Base-by-base conservation (phyloP, 805 yeast species). In the Candida corydali region DNA sequence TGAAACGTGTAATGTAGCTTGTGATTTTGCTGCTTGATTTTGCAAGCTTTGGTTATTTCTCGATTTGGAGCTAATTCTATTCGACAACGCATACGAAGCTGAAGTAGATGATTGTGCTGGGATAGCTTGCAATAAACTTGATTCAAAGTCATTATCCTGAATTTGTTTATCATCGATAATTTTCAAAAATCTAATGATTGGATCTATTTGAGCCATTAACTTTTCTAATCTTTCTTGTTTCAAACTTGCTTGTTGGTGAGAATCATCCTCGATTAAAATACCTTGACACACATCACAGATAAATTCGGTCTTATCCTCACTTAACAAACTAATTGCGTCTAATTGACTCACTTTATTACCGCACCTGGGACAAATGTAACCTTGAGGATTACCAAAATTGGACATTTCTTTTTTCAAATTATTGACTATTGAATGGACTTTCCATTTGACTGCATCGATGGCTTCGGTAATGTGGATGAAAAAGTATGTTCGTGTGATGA, bases 371-470 rank as follows among this genome's bases (percentile, higher is more conserved):
- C 98, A 93, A 41, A 86, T 73, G 55, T 85, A 93, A 3, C 98
- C 98, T 52, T 93, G 95, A 1, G 97, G 95, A 47, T 87, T 89
- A 17, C 87, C 80, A 50, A 82, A 85, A 45, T 80, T 84, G 35
- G 86, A 80, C 63, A 91, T 75, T 51, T 88, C 95, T 44, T 83
- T 86, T 53, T 86, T 86, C 38, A 89, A 70, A 37, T 71, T 58
- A 47, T 81, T 82, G 10, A 86, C 97, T 18, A 93, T 73, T 32
- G 85, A 77, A 57, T 91, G 96, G 41, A 91, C 85, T 54, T 89
- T 88, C 98, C 98, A 93, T 61, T 93, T 93, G 55, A 93, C 79
- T 3, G 96, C 79, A 62, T 93, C 98, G 27, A 93, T 86, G 0
- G 98, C 95, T 57, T 88, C 95, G 3, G 96, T 86, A 55, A 76